Evolutionary conservation across 768 basidiomycete species (phyloP).

Genomic region (Dioszegia aurantiaca): DNA sequence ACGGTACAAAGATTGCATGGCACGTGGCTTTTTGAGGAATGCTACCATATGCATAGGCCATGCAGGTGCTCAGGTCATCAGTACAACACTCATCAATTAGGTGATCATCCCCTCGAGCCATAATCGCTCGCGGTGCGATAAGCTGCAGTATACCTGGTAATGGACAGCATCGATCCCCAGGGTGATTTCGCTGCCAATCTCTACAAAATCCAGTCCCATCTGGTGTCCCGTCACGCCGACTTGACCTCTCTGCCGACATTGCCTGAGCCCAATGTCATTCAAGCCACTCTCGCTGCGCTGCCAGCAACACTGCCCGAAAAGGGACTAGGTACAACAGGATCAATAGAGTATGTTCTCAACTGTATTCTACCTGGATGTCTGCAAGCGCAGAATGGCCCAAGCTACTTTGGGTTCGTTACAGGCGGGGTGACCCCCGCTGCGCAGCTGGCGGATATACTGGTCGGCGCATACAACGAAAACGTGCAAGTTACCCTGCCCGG

Average conservation of each 20-base stretch:
- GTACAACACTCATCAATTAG: too few relatives aligned
- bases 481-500: slow-evolving; percentile 48
- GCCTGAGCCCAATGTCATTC: slow-evolving; percentile 15
- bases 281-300: slow-evolving; percentile 28
- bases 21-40: too few relatives aligned
- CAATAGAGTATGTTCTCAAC: slow-evolving; percentile 42
- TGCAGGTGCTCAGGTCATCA: too few relatives aligned
- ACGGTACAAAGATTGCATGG: too few relatives aligned
- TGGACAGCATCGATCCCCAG: background rate
- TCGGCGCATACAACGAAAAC: slow-evolving; percentile 52
- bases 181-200: slow-evolving; percentile 4
- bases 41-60: too few relatives aligned
- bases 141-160: too few relatives aligned
- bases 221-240: slow-evolving; percentile 19
- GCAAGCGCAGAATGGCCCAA: slow-evolving; percentile 53
- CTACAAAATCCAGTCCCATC: slow-evolving; percentile 8
- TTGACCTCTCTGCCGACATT: slow-evolving; percentile 22
- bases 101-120: too few relatives aligned
- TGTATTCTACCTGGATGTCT: slow-evolving; percentile 50
- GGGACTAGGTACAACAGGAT: slow-evolving; percentile 50
- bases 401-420: slow-evolving; percentile 50
- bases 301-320: slow-evolving; percentile 42
- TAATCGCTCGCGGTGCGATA: too few relatives aligned
- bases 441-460: slow-evolving; percentile 54
- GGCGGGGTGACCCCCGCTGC: slow-evolving; percentile 52